phyloP scores from a whole-genome alignment of 2,329 filamentous ascomycete genomes.

The Pestalotiopsis sp. region DNA sequence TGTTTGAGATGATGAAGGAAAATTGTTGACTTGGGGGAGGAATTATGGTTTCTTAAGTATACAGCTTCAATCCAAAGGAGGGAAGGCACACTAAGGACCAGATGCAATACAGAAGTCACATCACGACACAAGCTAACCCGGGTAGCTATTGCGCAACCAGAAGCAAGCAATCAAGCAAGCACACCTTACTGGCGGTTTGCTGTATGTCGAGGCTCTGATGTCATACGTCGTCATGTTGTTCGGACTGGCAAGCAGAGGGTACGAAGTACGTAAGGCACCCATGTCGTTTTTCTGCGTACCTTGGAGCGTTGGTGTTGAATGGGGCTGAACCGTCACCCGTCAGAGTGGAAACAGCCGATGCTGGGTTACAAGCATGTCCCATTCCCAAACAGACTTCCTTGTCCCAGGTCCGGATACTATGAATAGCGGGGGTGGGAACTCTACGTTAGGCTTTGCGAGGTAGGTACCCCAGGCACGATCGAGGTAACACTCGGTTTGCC shows the following conservation, averaged over 20 bases:
- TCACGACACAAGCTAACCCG: not conserved
- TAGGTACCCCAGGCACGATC: not conserved
- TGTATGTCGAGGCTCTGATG: not conserved
- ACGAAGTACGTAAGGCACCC: not conserved
- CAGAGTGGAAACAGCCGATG: constrained; percentile 4
- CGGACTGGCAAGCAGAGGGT: not conserved
- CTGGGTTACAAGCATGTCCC: not conserved
- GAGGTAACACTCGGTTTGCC: too few relatives aligned
- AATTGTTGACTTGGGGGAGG: not conserved
- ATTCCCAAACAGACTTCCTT: not conserved
- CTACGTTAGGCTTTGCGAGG: not conserved
- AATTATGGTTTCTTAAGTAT: constrained; percentile 11
- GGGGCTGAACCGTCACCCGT: not conserved
- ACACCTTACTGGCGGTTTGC: not conserved
- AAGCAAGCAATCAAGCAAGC: not conserved
- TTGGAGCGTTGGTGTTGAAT: not conserved
- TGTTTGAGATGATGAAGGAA: not conserved
- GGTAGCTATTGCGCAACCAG: not conserved
- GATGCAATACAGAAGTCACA: not conserved
- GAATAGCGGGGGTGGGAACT: not conserved
- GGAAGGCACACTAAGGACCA: too few relatives aligned
- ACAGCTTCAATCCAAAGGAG: not conserved
- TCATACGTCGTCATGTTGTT: not conserved
- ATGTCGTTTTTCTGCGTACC: not conserved
- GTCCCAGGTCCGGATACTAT: not conserved